Base-by-base conservation (phyloP, 139 green algal genomes). In the Asterochloris sp. region DNA sequence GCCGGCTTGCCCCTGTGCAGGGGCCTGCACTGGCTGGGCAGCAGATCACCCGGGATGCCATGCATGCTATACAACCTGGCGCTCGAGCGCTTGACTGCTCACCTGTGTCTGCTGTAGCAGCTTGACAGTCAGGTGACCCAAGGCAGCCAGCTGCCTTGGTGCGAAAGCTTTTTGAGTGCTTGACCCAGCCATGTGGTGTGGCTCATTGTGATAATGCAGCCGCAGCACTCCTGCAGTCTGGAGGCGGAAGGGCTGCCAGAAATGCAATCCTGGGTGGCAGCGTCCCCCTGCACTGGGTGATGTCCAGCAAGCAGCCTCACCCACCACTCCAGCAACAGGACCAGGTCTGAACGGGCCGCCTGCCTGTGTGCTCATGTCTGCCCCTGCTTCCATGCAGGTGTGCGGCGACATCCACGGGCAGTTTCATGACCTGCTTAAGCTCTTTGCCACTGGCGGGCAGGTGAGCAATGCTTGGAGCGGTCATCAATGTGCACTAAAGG, bases 331-430 rank as follows among this genome's bases (percentile, higher is more conserved):
- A 54, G 38, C 38, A 2, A 54, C 38, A 54, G 38, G 38, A 54
- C 38, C 38, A 54, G 6, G 6, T 54, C 2, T 6, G 4, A 54
- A 54, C 38, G 6, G 38, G 4, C 38, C 6, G 4, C 38, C 26
- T 79, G 38, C 74, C 71, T 54, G 38, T 54, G 38, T 54, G 38
- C 38, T 54, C 38, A 54, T 6, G 38, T 54, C 38, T 54, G 38
- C 38, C 38, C 38, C 38, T 54, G 38, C 38, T 54, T 74, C 13
- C 24, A 19, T 76, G 68, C 86, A 97, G 91, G 96, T 99, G 6
- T 99, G 97, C 85, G 97, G 97, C 12, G 97, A 99, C 88, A 99
- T 99, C 78, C 97, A 99, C 85, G 97, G 97, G 16, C 97, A 99
- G 88, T 99, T 99, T 78, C 97, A 99, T 83, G 97, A 99, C 83